phyloP scores from a whole-genome alignment of 2,329 filamentous ascomycete species.

The Aspergillus cejpii region DNA sequence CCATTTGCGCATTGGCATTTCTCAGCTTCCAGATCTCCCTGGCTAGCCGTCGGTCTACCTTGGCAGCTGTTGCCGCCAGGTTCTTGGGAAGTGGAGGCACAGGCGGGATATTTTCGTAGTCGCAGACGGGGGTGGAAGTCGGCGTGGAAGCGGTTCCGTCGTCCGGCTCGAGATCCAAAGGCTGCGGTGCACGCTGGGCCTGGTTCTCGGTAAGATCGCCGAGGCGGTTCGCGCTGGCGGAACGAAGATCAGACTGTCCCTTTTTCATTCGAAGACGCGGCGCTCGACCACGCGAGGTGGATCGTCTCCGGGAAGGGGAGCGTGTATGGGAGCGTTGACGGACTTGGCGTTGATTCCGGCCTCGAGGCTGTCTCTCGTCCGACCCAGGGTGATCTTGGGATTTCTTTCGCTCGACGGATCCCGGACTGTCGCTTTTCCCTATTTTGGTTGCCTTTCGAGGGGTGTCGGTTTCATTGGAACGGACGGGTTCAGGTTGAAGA shows the following conservation, averaged over 20 bases:
- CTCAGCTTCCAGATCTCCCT: slow-evolving; percentile 20
- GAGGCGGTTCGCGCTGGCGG: slow-evolving; percentile 9
- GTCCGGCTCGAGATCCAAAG: slow-evolving; percentile 15
- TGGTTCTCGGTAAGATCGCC: too few species aligned
- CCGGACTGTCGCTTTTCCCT: slow-evolving; percentile 28
- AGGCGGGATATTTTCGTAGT: slow-evolving; percentile 32
- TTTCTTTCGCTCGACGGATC: slow-evolving; percentile 30
- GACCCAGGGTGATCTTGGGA: slow-evolving; percentile 3
- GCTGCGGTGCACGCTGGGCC: too few species aligned
- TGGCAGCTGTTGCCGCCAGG: slow-evolving; percentile 25
- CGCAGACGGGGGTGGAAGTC: slow-evolving; percentile 13
- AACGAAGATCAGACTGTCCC: slow-evolving; percentile 18
- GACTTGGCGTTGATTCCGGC: slow-evolving; percentile 6
- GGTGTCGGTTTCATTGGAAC: slow-evolving; percentile 15
- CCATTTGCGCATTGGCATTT: slow-evolving; percentile 6
- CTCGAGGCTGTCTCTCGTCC: background rate
- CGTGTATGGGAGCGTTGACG: slow-evolving; percentile 15
- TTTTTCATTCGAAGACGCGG: slow-evolving; percentile 22
- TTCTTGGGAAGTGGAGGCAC: slow-evolving; percentile 38
- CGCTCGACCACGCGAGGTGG: slow-evolving; percentile 18
- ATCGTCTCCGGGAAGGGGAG: slow-evolving; percentile 16
- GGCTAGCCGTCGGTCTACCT: slow-evolving; percentile 19
- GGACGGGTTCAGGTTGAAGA: too few species aligned
- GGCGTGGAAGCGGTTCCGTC: slow-evolving; percentile 7
- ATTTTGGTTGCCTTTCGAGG: slow-evolving; percentile 27